Base-by-base conservation (phyloP, 2,329 filamentous ascomycete species). In the Sporothrix pallida region DNA sequence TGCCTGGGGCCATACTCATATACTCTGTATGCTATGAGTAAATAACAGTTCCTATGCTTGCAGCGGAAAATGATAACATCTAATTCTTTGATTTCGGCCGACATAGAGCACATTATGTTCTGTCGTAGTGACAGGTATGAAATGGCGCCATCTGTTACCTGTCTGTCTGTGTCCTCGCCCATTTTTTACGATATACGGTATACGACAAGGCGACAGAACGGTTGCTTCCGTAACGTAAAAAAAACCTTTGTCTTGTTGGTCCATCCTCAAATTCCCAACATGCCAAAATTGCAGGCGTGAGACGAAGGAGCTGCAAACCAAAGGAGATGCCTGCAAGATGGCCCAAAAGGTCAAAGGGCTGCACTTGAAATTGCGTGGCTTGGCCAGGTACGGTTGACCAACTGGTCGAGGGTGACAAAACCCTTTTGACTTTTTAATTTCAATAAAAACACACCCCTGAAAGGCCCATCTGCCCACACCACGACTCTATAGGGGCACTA, bases 351-450 rank as follows among this genome's bases (percentile, higher is more conserved):
- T 9, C 20, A 46, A 48, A 63, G 58, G 20, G 62, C 62, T 9
- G 42, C 62, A 67, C 7, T 20, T 67, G 9, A 67, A 48, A 67
- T 67, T 67, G n/a, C 62, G 42, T 65, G 62, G 62, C 62, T 48
- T 65, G 62, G 42, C 42, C 42, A n/a, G n/a, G n/a, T n/a, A n/a
- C n/a, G n/a, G n/a, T n/a, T n/a, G n/a, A n/a, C n/a, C n/a, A n/a
- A n/a, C n/a, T n/a, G n/a, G n/a, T n/a, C n/a, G n/a, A n/a, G n/a
- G n/a, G n/a, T n/a, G n/a, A n/a, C n/a, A n/a, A n/a, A n/a, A n/a
- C n/a, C n/a, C n/a, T n/a, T n/a, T n/a, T n/a, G n/a, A n/a, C n/a
- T n/a, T n/a, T n/a, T n/a, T n/a, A n/a, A n/a, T n/a, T n/a, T n/a
- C n/a, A n/a, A n/a, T n/a, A n/a, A n/a, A n/a, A n/a, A n/a, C n/a